phyloP scores from a whole-genome alignment of 768 basidiomycete genomes.

The Amanita pseudoporphyria region DNA sequence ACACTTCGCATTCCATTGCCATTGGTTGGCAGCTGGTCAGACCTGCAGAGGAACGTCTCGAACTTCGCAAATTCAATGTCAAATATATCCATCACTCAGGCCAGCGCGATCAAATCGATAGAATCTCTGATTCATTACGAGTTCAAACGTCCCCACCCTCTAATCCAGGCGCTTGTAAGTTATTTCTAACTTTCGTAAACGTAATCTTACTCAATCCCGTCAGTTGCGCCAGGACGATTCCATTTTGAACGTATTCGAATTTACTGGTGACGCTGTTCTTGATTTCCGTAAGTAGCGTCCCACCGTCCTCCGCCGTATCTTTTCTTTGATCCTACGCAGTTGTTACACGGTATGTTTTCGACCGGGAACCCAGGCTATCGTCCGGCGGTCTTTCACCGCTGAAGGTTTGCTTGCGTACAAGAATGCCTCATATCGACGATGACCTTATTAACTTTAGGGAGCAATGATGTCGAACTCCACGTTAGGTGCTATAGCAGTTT shows the following conservation, averaged over 20 bases:
- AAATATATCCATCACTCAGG: not conserved
- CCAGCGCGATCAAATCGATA: constrained; percentile 39
- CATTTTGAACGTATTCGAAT: constrained; percentile 67
- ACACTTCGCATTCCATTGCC: constrained; percentile 57
- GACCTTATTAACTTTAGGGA: constrained; percentile 33
- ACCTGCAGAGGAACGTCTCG: constrained; percentile 42
- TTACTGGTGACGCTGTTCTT: constrained; percentile 78
- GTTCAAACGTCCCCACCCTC: constrained; percentile 51
- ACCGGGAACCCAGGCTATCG: constrained; percentile 49
- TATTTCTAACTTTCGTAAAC: not conserved
- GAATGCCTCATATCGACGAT: constrained; percentile 7
- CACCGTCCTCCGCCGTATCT: not conserved
- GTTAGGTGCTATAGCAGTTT: constrained; percentile 68
- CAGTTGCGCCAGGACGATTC: constrained; percentile 22
- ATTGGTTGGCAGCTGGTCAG: constrained; percentile 58
- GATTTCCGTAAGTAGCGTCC: constrained; percentile 55
- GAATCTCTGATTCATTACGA: constrained; percentile 55
- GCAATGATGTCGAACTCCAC: constrained; percentile 83
- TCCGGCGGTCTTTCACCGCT: constrained; percentile 74
- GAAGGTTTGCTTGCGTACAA: constrained; percentile 47
- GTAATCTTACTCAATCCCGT: not conserved
- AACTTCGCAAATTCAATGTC: not conserved
- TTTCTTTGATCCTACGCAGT: constrained; percentile 33
- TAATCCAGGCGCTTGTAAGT: constrained; percentile 65
- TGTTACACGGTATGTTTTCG: constrained; percentile 62